Base-by-base conservation (phyloP, 257 asterid genomes). In the Solanum chmielewskii region DNA sequence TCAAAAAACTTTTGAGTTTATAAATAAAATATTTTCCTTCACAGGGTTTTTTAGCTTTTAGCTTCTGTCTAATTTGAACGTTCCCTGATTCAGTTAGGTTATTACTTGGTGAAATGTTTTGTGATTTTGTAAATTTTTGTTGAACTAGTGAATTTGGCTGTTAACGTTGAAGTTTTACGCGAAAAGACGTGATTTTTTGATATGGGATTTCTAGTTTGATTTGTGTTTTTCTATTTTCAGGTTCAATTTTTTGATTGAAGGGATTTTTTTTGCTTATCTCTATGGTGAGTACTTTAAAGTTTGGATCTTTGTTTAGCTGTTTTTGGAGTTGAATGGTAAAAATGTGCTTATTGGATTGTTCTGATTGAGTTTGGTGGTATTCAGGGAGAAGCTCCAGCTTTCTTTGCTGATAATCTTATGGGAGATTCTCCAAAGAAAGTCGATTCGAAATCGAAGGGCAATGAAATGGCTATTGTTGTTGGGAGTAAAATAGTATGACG, bases 311-410 rank as follows among this genome's bases (percentile, higher is more conserved):
- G 52, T 74, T 74, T 74, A 74, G 82, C 82, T 74, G 31, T 74
- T 56, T 39, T 31, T 74, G n/a, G 82, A 39, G 29, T 44, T 74
- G 0, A 74, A 74, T 39, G 49, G 81, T 37, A 74, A 20, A 37
- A 6, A 5, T 37, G 81, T 74, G 81, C 31, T 37, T 37, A 21
- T 20, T 74, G 81, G 29, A 74, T 81, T 88, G n/a, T 78, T 39
- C 47, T 90, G 86, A 85, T 86, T 83, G 81, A 70, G 42, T 70
- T 85, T 84, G 89, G 88, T 69, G 88, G 77, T 91, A 27, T 70
- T 89, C 89, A 96, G 99, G 98, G 98, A 45, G 96, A 94, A 91
- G 98, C 98, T 92, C 98, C 98, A 85, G 98, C 93, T 69, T 92
- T 94, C 88, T n/a, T 93, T 77, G 91, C 90, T 52, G 97, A 94